Base-by-base conservation (phyloP, 805 yeast species). In the Lipomyces orientalis region DNA sequence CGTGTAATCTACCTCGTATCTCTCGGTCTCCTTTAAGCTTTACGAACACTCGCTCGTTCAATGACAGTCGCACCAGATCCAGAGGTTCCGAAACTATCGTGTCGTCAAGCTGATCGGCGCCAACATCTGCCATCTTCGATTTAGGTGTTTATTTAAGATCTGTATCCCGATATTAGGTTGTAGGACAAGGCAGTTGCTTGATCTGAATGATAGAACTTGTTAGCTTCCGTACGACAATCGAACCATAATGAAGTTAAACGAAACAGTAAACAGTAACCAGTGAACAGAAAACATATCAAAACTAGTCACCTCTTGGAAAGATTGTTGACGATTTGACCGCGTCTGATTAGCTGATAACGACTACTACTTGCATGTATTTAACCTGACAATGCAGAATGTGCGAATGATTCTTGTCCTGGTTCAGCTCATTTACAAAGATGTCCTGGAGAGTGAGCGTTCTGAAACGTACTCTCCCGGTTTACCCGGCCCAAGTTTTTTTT, bases 21-120 rank as follows among this genome's bases (percentile, higher is more conserved):
- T 94, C 97, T 75, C 99, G 86, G 71, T 95, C 94, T 25, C 97
- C 98, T 78, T 98, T 88, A 68, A 95, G 85, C 77, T 95, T 95
- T 66, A 95, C 94, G 75, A 87, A 86, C 31, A 95, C 92, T 62
- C 83, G 81, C 79, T 95, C 98, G 76, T 95, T 98, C 60, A 95
- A 82, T 67, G 93, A 90, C 69, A 90, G 85, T 73, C 94, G 88
- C 72, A 95, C 87, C 74, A 93, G 84, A 76, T 94, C 98, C 66
- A 95, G 85, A n/a, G 99, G 99, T 73, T 92, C 97, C 35, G 87
- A 57, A 12, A 71, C 73, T 14, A 46, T 57, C 16, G 60, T 29
- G 62, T 66, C 65, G 25, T 66, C 69, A 5, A 64, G 56, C 25
- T 58, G 65, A 31, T 66, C 70, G 5, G 67, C 64, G 5, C 58